Base-by-base conservation (phyloP, 257 asterid genomes). In the Ballota nigra region DNA sequence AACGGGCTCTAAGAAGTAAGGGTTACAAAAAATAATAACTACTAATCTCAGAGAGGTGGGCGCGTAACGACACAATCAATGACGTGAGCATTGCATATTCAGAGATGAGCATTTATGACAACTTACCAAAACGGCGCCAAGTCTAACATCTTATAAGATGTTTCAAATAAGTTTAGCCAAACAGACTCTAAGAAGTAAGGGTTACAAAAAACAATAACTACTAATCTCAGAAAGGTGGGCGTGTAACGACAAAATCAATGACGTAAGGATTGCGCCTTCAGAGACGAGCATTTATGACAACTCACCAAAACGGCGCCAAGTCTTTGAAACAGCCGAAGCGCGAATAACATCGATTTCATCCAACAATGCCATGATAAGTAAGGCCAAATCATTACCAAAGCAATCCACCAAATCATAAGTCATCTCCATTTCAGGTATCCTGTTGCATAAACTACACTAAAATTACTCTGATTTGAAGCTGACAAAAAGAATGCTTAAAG, bases 301-400 rank as follows among this genome's bases (percentile, higher is more conserved):
- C 77, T 69, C 40, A 69, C 83, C 79, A 12, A 74, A 74, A 59
- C 58, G 71, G 12, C 43, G 82, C 88, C 86, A 81, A 34, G 52
- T 20, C 26, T 66, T 49, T 6, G 86, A 81, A 1, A 84, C 84
- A 33, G 61, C n/a, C 10, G 71, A 36, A 16, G 83, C 86, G 29
- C 81, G 80, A 33, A 73, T 53, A 29, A 84, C 20, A 73, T 84
- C 86, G n/a, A 69, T 78, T 26, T 26, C 29, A 26, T 26, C 29
- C 29, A 26, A 26, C 29, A 3, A 26, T 26, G 2, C 29, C 29
- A 26, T 26, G 29, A 26, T 26, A 1, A 3, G 2, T 26, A 26
- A 26, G 3, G 2, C 29, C 29, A 26, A 26, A 26, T 26, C 29
- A 26, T 26, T 26, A 26, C 29, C 29, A 1, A 26, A 26, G 29